phyloP scores from a whole-genome alignment of 805 yeast species.

The Cyberlindnera maclurae region DNA sequence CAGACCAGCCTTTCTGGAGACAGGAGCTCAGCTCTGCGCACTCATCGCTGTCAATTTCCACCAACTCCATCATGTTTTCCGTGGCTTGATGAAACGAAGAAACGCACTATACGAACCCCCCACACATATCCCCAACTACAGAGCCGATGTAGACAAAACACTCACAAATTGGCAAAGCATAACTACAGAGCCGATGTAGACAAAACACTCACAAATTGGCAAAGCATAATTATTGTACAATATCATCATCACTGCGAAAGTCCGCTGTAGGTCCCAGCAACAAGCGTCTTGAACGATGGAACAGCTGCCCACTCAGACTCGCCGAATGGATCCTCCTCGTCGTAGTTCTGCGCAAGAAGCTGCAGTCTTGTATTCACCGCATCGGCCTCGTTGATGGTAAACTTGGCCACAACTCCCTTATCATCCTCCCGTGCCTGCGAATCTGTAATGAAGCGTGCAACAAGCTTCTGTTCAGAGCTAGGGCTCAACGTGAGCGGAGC shows the following conservation, averaged over 20 bases:
- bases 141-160: too few species aligned
- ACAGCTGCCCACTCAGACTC: slow-evolving; percentile 29
- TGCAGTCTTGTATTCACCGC: slow-evolving; percentile 36
- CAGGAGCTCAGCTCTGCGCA: slow-evolving; percentile 21
- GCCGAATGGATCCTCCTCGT: slow-evolving; percentile 33
- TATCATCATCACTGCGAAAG: slow-evolving; percentile 12
- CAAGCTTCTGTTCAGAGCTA: slow-evolving; percentile 54
- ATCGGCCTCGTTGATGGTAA: slow-evolving; percentile 37
- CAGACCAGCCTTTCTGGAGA: slow-evolving; percentile 20
- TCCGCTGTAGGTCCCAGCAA: slow-evolving; percentile 32
- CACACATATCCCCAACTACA: too few species aligned
- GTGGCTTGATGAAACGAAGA: too few species aligned
- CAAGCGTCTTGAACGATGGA: slow-evolving; percentile 27
- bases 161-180: too few species aligned
- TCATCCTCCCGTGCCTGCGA: slow-evolving; percentile 65
- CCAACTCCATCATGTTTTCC: slow-evolving; percentile 20
- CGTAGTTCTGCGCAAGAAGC: slow-evolving; percentile 30
- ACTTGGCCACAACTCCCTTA: slow-evolving; percentile 67
- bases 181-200: too few species aligned
- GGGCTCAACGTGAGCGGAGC: slow-evolving; percentile 31
- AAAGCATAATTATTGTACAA: too few species aligned
- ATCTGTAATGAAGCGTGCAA: slow-evolving; percentile 81
- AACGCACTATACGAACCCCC: too few species aligned
- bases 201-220: too few species aligned
- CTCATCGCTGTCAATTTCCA: slow-evolving; percentile 21